phyloP scores from a whole-genome alignment of 169 alveolate species.

The Eimeria falciformis region DNA sequence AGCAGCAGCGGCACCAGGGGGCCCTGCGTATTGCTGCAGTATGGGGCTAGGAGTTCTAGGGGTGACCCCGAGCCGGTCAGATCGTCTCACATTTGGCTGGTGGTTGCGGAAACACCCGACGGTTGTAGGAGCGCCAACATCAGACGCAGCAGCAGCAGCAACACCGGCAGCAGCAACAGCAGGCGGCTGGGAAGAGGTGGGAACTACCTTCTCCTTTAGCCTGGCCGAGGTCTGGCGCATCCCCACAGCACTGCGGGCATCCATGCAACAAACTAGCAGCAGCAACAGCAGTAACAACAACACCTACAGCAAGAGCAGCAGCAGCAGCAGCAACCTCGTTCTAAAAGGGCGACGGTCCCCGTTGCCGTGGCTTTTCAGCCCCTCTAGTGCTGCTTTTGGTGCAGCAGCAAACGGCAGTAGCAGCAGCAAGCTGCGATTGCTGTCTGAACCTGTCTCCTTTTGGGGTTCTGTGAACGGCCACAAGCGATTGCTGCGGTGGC shows the following conservation, averaged over 20 bases:
- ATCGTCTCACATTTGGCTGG: constrained; percentile 18
- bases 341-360: neutral
- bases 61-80: constrained; percentile 27
- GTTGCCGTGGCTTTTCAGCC: neutral
- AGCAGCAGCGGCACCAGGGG: neutral
- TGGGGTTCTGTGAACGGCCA: constrained; percentile 39
- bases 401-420: constrained; percentile 38
- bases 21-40: neutral
- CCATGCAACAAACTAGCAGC: neutral
- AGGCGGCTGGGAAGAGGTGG: neutral
- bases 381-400: constrained; percentile 24
- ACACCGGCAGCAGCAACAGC: neutral
- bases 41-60: constrained; percentile 26
- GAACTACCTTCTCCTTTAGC: constrained; percentile 32
- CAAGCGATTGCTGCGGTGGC: constrained; percentile 52
- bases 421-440: constrained; percentile 31
- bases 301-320: neutral
- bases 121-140: constrained; percentile 12
- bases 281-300: neutral
- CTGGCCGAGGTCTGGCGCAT: constrained; percentile 45
- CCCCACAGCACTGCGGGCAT: constrained; percentile 42
- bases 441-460: constrained; percentile 35
- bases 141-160: neutral
- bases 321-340: neutral
- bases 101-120: constrained; percentile 9